Percentiles rank a stretch among this genome's conserved stretches.
Conservation (phyloP, 2,329 filamentous ascomycete genomes). For the Colletotrichum kahawae region DNA sequence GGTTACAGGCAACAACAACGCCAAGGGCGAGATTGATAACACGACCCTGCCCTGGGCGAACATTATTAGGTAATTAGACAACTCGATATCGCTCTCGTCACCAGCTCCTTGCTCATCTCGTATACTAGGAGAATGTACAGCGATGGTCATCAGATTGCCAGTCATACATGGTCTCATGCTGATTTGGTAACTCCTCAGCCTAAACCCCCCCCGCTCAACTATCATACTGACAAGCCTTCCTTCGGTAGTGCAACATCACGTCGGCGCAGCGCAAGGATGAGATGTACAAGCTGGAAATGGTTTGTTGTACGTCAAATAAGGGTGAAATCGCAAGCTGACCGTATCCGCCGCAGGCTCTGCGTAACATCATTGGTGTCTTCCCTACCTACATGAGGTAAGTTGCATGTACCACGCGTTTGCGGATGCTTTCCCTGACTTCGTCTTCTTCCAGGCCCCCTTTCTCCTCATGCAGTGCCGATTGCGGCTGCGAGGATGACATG, state of each 20-base stretch:
- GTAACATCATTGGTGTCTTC: slow-evolving; percentile 58
- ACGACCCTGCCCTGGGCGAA: slow-evolving; percentile 39
- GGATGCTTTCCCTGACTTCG: background rate
- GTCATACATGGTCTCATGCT: slow-evolving; percentile 46
- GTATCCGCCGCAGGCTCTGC: slow-evolving; percentile 51
- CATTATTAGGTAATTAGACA: slow-evolving; percentile 36
- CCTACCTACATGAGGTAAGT: slow-evolving; percentile 54
- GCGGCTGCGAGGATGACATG: slow-evolving; percentile 15
- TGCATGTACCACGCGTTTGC: too few relatives aligned
- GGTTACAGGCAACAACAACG: slow-evolving; percentile 45
- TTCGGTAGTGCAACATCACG: slow-evolving; percentile 27
- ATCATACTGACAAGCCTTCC: slow-evolving; percentile 40
- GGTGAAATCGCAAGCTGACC: slow-evolving; percentile 41
- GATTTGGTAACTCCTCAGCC: slow-evolving; percentile 33
- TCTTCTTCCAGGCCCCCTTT: slow-evolving; percentile 39
- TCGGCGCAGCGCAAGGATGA: slow-evolving; percentile 42
- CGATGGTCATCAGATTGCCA: slow-evolving; percentile 49
- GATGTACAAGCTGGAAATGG: slow-evolving; percentile 22
- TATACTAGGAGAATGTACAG: slow-evolving; percentile 38
- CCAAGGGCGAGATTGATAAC: slow-evolving; percentile 51
- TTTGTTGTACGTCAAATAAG: background rate
- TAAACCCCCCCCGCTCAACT: too few relatives aligned
- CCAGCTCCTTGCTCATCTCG: background rate
- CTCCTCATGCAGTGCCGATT: slow-evolving; percentile 42
- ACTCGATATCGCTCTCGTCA: background rate